These are phyloP conservation scores for Xanthoceras sorbifolium DNA, from an alignment of 345 rosid species.

Conservation along the genomic window DNA sequence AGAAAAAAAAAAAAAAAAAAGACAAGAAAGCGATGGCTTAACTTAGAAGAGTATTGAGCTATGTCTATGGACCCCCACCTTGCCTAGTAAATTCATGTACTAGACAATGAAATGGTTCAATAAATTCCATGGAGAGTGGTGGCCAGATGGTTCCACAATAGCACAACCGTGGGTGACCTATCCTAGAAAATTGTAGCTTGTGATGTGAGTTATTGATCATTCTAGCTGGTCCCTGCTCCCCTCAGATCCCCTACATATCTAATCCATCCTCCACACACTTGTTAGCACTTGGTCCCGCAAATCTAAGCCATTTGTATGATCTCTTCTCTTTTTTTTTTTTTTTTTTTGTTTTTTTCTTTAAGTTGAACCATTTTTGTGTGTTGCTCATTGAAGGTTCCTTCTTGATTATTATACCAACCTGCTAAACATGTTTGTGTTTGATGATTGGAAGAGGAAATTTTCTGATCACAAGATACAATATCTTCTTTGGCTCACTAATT, in stretches of 20 bases:
- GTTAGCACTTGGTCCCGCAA: conserved; percentile 5
- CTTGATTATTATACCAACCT: not conserved
- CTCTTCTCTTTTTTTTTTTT: not conserved
- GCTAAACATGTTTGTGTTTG: not conserved
- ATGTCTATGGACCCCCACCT: too few species aligned
- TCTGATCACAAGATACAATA: too few species aligned
- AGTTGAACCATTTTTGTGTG: not conserved
- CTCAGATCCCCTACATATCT: conserved; percentile 31
- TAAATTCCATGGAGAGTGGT: not conserved
- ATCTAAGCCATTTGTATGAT: not conserved
- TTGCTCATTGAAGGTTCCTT: not conserved
- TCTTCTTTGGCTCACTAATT: too few species aligned
- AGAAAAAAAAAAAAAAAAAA: conserved; percentile 21
- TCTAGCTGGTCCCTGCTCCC: conserved; percentile 26
- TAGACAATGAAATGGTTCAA: conserved; percentile 13
- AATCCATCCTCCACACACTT: not conserved
- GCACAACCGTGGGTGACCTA: conserved; percentile 20
- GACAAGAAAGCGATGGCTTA: conserved; percentile 36
- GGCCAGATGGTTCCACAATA: conserved; percentile 25
- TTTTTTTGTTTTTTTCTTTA: not conserved
- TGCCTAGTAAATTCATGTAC: not conserved
- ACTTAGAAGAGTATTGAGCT: too few species aligned
- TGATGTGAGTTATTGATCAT: not conserved
- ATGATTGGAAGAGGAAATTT: too few species aligned
- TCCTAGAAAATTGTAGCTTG: conserved; percentile 10